phyloP scores from a whole-genome alignment of 2,329 filamentous ascomycete genomes.

The Chaetomiaceae sp. region DNA sequence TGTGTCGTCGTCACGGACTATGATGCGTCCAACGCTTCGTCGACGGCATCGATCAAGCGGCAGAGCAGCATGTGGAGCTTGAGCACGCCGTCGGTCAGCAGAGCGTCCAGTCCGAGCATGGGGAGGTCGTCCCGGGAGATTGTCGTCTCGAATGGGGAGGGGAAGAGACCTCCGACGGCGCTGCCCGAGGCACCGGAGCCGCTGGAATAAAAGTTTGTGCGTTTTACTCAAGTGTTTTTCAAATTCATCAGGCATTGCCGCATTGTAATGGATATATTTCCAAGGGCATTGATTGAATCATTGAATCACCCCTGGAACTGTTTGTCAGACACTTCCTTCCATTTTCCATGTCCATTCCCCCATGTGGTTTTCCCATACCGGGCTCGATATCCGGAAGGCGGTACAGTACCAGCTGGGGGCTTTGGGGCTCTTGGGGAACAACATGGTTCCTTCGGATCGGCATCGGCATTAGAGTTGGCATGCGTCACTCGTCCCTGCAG shows the following conservation, averaged over 20 bases:
- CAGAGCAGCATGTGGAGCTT: constrained; percentile 17
- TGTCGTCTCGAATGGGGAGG: constrained; percentile 2
- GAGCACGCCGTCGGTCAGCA: constrained; percentile 7
- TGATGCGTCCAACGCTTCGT: constrained; percentile 8
- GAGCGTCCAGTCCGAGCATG: constrained; percentile 5
- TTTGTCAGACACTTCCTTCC: no score
- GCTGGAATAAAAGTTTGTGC: constrained; percentile 1
- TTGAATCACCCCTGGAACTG: no score
- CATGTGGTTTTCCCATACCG: no score
- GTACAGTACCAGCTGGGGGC: no score
- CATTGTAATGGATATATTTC: no score
- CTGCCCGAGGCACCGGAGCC: constrained; percentile 15
- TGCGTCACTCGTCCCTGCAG: constrained; percentile 5
- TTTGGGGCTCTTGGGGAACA: constrained; percentile 9
- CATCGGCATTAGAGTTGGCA: constrained; percentile 8
- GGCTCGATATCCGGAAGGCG: constrained; percentile 2
- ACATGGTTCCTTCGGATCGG: constrained; percentile 15
- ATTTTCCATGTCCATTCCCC: no score
- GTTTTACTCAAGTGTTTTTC: not conserved
- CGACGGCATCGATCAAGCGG: not conserved
- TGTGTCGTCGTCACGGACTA: constrained; percentile 9
- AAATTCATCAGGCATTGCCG: no score
- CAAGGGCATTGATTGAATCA: no score
- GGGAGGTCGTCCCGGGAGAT: constrained; percentile 13
- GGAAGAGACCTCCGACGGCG: constrained; percentile 14